phyloP scores from a whole-genome alignment of 2,329 filamentous ascomycete species.

The Pseudogymnoascus pannorum region DNA sequence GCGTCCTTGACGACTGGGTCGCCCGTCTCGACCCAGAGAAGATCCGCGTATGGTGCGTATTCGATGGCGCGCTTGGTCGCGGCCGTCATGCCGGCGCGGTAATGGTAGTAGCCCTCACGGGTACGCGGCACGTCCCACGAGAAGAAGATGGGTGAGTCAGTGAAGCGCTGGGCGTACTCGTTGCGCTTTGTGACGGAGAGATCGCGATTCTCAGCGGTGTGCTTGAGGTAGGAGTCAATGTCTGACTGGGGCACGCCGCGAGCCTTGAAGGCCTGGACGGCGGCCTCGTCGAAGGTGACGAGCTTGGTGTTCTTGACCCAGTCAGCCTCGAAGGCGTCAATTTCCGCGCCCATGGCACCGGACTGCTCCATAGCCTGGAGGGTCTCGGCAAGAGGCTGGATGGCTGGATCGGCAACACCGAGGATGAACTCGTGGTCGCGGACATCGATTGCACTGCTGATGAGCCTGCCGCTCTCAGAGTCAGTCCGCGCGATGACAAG shows the following conservation, averaged over 20 bases:
- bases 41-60: conserved; percentile 86
- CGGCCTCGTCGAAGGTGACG: conserved; percentile 87
- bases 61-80: conserved; percentile 90
- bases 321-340: conserved; percentile 75
- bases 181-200: conserved; percentile 74
- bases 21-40: conserved; percentile 95
- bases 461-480: conserved; percentile 83
- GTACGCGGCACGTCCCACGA: conserved; percentile 89
- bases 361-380: conserved; percentile 81
- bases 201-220: conserved; percentile 57
- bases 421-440: conserved; percentile 97
- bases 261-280: conserved; percentile 62
- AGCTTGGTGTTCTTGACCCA: conserved; percentile 86
- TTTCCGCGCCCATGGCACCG: conserved; percentile 70
- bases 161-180: conserved; percentile 59
- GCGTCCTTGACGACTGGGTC: conserved; percentile 78
- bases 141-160: conserved; percentile 64
- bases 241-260: conserved; percentile 57
- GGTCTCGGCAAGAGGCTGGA: conserved; percentile 77
- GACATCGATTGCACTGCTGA: conserved; percentile 86
- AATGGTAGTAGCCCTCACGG: conserved; percentile 90
- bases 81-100: conserved; percentile 71
- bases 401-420: conserved; percentile 66
- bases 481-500: conserved; percentile 92
- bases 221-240: conserved; percentile 59